A percentile compares a stretch with the other conserved stretches of the same genome.
phyloP scores from a whole-genome alignment of 768 basidiomycete species.

The Tulasnella sp. region DNA sequence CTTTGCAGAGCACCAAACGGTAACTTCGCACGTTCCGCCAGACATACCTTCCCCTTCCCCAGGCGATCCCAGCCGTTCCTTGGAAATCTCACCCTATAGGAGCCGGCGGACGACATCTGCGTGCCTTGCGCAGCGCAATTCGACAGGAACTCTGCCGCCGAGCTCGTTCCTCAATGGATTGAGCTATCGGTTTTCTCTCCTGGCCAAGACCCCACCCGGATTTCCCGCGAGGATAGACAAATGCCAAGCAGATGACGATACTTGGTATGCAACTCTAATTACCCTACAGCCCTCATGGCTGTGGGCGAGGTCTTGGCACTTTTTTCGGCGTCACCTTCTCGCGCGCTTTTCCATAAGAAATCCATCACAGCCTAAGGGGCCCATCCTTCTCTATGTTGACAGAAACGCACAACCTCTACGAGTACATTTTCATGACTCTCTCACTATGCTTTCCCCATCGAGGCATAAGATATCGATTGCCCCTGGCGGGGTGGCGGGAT shows the following conservation, averaged over 20 bases:
- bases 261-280: not conserved
- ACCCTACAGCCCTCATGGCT: not conserved
- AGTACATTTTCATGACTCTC: too few species aligned
- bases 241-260: too few species aligned
- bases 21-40: not conserved
- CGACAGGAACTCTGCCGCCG: not conserved
- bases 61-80: not conserved
- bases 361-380: not conserved
- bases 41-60: too few species aligned
- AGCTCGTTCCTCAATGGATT: not conserved
- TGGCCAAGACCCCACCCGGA: not conserved
- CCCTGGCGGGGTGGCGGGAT: too few species aligned
- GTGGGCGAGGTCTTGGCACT: not conserved
- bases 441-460: too few species aligned
- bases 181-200: not conserved
- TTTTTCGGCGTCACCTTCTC: not conserved
- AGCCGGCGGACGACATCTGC: not conserved
- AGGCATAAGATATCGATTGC: too few species aligned
- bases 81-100: not conserved
- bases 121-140: not conserved
- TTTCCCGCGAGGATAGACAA: not conserved
- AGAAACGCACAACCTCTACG: too few species aligned
- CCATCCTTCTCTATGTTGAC: not conserved
- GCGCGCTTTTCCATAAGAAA: not conserved
- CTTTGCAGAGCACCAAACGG: not conserved